Base-by-base conservation (phyloP, 1,139 yeast species). In the Pneumocystis oryctolagi region DNA sequence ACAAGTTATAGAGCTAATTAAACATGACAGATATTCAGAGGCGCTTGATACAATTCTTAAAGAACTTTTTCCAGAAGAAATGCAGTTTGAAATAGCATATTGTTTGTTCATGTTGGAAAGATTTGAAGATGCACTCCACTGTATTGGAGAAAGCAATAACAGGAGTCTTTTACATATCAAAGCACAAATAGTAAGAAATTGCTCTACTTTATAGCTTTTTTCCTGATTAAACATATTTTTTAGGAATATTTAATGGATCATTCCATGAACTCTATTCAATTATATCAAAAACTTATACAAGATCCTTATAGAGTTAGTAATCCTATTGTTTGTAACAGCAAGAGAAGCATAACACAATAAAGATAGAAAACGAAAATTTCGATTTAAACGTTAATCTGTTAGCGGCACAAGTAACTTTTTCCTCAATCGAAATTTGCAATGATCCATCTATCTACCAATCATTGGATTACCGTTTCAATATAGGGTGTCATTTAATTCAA, bases 161-260 rank as follows among this genome's bases (percentile, higher is more conserved):
- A 75, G 84, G 68, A 90, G 89, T 0, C 74, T 87, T 65, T 75
- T 79, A 63, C 96, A 89, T 72, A 79, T 89, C n/a, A 74, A 84
- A 66, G 96, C 97, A 0, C 98, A 90, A 74, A 83, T 63, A 34
- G 69, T 67, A 35, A 62, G 30, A 18, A 57, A 60, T 30, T 59
- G 1, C 9, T n/a, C n/a, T n/a, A n/a, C n/a, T n/a, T n/a, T n/a
- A n/a, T n/a, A n/a, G n/a, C n/a, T n/a, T n/a, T n/a, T n/a, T n/a
- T n/a, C n/a, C n/a, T n/a, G n/a, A n/a, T n/a, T n/a, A n/a, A 42
- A 25, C 18, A 63, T 39, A 16, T 28, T 9, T 20, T 40, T 20
- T 58, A 67, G 68, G 64, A 62, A n/a, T 67, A 67, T 25, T 63
- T 66, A 4, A 58, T 65, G 47, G 97, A 96, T 8, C 72, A 80